Base-by-base conservation (phyloP, 2,329 filamentous ascomycete species). In the Pezicula rhizophila region DNA sequence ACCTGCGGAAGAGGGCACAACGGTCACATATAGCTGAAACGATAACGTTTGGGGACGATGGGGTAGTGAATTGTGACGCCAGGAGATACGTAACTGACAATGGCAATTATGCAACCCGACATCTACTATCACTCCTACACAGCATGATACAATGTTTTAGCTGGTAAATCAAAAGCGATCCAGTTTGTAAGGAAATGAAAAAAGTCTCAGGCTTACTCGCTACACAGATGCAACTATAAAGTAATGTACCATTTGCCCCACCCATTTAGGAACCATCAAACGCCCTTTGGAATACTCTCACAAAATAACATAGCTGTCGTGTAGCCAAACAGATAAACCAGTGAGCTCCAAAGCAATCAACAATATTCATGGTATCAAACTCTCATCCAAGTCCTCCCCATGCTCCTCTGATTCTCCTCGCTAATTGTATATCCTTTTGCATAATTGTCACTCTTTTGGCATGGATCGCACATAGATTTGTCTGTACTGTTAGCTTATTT, bases 371-470 rank as follows among this genome's bases (percentile, higher is more conserved):
- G 11, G 5, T 4, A 20, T 20, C 12, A 25, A 42, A 8, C 18
- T 25, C 20, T 42, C 25, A 79, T 70, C 69, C 85, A 70, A 71
- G 75, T 59, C 85, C 86, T 42, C 83, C 87, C 86, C 86, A 91
- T 41, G 84, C 78, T 11, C 87, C 87, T 45, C 87, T 76, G 70
- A 92, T 90, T 57, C 87, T 74, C 61, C 87, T 75, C 17, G 92
- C 92, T 52, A 97, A 79, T 71, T 96, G 92, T 61, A 99, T 96
- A 69, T 97, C 93, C 73, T 96, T 96, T 70, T 93, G 90, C 88
- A 95, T 92, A 61, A 96, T 95, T 35, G 92, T 97, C 46, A 97
- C 90, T 66, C 92, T 79, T 74, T 96, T 96, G 53, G 92, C 93
- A 70, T 97, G 92, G 60, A 97, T 91, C 54, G 92, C 93, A 72